A percentile compares a stretch with the other conserved stretches of the same genome.
Evolutionary conservation across 495 filamentous ascomycete genomes (phyloP).

Genomic region (Lindgomyces ingoldianus): DNA sequence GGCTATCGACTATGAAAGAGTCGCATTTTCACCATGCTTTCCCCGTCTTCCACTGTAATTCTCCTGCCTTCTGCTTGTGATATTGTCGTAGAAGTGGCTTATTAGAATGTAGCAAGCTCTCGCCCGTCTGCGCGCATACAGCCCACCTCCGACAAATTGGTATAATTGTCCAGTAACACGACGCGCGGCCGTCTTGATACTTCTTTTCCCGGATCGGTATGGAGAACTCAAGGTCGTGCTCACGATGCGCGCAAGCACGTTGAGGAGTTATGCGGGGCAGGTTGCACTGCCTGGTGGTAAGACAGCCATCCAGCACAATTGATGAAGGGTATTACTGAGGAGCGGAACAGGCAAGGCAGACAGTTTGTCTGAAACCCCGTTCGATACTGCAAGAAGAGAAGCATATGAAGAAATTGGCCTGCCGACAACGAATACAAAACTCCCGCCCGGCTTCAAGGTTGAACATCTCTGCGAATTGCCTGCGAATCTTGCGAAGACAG

Average conservation of each 20-base stretch:
- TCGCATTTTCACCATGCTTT: slow-evolving; percentile 12
- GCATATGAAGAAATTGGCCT: slow-evolving; percentile 90
- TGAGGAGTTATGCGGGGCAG: slow-evolving; percentile 74
- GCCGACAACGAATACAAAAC: slow-evolving; percentile 60
- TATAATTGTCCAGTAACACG: slow-evolving; percentile 67
- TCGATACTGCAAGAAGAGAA: slow-evolving; percentile 82
- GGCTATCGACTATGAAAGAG: background rate
- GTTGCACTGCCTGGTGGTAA: slow-evolving; percentile 84
- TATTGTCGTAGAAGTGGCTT: background rate
- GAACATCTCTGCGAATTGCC: slow-evolving; percentile 86
- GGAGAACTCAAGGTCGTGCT: slow-evolving; percentile 81
- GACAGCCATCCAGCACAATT: slow-evolving; percentile 2
- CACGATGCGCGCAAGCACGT: slow-evolving; percentile 76
- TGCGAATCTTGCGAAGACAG: slow-evolving; percentile 74
- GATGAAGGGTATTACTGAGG: background rate
- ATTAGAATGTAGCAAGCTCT: slow-evolving; percentile 55
- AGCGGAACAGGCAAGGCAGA: slow-evolving; percentile 52
- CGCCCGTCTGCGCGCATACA: slow-evolving; percentile 70
- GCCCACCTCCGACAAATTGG: slow-evolving; percentile 61
- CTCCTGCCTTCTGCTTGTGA: background rate
- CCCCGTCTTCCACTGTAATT: slow-evolving; percentile 27
- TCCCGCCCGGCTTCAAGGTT: slow-evolving; percentile 71
- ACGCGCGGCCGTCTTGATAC: slow-evolving; percentile 78
- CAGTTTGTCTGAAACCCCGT: slow-evolving; percentile 53
- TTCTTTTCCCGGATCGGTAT: slow-evolving; percentile 76